These are phyloP conservation scores for Calcarisporium arbuscula DNA, from an alignment of 2,329 filamentous ascomycete species.

Conservation along the genomic window DNA sequence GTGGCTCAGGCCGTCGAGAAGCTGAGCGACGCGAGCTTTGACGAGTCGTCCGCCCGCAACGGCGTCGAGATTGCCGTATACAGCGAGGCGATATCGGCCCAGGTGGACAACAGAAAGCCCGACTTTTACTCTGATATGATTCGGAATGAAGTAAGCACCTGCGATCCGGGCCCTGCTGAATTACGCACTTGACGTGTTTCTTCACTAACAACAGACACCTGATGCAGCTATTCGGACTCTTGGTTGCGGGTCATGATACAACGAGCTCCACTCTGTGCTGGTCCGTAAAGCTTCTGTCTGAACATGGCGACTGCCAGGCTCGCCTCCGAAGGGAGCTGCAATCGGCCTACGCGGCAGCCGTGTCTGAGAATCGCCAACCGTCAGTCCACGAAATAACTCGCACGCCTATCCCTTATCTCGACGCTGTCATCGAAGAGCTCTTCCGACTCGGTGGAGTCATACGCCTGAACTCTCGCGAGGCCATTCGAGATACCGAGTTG, in stretches of 20 bases:
- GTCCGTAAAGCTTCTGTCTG: constrained; percentile 22
- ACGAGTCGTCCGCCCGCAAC: constrained; percentile 4
- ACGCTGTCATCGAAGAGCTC: constrained; percentile 30
- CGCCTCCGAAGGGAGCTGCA: constrained; percentile 19
- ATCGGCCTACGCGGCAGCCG: constrained; percentile 15
- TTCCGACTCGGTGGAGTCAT: constrained; percentile 24
- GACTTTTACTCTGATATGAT: constrained; percentile 25
- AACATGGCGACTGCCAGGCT: constrained; percentile 15
- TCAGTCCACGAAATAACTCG: constrained; percentile 21
- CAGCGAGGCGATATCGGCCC: constrained; percentile 24
- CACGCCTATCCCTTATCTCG: constrained; percentile 25
- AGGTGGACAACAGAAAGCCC: constrained; percentile 21
- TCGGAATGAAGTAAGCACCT: constrained; percentile 24
- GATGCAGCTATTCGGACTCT: constrained; percentile 18
- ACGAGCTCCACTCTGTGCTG: constrained; percentile 20
- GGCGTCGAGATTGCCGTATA: constrained; percentile 17
- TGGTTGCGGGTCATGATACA: constrained; percentile 24
- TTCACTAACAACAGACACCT: neutral
- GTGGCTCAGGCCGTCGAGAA: constrained; percentile 14
- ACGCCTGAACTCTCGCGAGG: constrained; percentile 21
- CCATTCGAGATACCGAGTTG: constrained; percentile 24
- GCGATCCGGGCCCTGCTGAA: too few relatives aligned
- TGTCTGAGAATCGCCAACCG: constrained; percentile 17
- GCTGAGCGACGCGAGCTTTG: too few relatives aligned
- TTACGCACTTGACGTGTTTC: too few relatives aligned